phyloP scores from a whole-genome alignment of 495 filamentous ascomycete species.

The Aspergillus coremiiformis region DNA sequence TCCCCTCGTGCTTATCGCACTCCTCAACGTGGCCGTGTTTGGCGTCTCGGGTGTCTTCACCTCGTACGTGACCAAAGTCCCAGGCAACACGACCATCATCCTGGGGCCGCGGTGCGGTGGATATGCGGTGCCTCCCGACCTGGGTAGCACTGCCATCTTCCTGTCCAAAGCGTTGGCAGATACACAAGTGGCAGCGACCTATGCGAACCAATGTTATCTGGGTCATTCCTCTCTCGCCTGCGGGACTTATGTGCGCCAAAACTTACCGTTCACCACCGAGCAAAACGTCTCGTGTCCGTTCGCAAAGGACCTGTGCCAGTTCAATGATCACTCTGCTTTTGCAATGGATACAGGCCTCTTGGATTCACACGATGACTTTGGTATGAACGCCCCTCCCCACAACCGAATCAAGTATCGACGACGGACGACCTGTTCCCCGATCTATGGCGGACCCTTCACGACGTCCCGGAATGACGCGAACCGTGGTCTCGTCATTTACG shows the following conservation, averaged over 20 bases:
- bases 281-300: conserved; percentile 13
- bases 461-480: neutral
- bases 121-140: neutral
- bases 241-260: neutral
- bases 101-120: neutral
- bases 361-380: conserved; percentile 9
- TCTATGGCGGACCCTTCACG: neutral
- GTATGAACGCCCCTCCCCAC: conserved; percentile 7
- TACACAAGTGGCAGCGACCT: neutral
- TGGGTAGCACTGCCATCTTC: neutral
- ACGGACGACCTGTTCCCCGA: conserved; percentile 3
- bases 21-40: neutral
- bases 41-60: neutral
- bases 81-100: neutral
- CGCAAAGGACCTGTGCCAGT: neutral
- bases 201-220: conserved; percentile 4
- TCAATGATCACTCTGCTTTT: conserved; percentile 1
- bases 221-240: neutral
- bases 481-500: neutral
- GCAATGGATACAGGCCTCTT: conserved; percentile 10
- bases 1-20: neutral
- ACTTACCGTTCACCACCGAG: neutral
- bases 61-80: neutral
- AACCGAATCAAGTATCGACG: conserved; percentile 7
- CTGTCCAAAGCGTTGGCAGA: neutral